A percentile compares a stretch with the other conserved stretches of the same genome.
These are phyloP conservation scores for Angomonas desouzai DNA, from an alignment of 208 protist genomes.

Conservation along the genomic window DNA sequence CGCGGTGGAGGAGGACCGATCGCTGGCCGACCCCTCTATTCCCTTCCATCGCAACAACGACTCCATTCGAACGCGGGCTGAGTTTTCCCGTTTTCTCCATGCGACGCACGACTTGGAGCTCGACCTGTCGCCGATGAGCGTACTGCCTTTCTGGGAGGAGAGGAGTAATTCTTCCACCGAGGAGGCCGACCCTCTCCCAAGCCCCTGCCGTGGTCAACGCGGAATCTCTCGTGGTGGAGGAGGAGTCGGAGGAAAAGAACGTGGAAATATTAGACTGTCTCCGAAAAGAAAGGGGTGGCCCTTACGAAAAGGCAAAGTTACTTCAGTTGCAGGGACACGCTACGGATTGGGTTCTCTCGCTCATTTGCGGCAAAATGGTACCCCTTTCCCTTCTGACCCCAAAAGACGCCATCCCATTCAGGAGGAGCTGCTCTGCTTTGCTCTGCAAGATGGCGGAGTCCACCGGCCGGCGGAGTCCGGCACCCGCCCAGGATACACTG, in stretches of 20 bases:
- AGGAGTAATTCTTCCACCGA: too few species aligned
- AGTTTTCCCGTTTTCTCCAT: too few species aligned
- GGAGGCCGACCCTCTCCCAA: too few species aligned
- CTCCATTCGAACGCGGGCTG: too few species aligned
- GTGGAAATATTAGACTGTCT: too few species aligned
- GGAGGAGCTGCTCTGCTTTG: background rate
- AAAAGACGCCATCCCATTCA: background rate
- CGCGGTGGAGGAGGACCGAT: background rate
- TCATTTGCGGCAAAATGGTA: background rate
- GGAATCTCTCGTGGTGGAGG: slow-evolving; percentile 7
- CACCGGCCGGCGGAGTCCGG: background rate
- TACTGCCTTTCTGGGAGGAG: too few species aligned
- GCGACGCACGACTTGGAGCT: too few species aligned
- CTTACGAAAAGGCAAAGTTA: background rate
- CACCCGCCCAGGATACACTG: background rate
- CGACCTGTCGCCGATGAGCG: too few species aligned
- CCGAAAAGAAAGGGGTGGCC: too few species aligned
- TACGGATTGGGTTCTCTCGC: background rate
- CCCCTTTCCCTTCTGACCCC: background rate
- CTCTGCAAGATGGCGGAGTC: slow-evolving; percentile 2
- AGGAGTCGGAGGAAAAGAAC: background rate
- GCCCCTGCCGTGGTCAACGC: too few species aligned
- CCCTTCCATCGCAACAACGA: too few species aligned
- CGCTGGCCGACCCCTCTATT: too few species aligned
- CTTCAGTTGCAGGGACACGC: background rate